Base-by-base conservation (phyloP, 1,139 yeast genomes). In the Arxiozyma slooffiae region DNA sequence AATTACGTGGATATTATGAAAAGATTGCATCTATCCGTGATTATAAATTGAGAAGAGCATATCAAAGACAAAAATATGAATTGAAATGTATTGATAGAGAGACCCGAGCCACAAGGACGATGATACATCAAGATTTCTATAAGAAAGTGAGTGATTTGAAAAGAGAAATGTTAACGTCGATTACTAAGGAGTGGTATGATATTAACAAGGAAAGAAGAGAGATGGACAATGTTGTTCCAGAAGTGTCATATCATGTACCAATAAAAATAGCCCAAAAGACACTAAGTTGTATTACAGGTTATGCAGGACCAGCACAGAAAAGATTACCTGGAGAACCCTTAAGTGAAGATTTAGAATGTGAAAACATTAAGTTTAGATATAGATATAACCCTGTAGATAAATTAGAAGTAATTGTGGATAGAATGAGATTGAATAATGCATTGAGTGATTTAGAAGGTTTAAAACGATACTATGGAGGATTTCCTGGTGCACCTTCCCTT, bases 171-270 rank as follows among this genome's bases (percentile, higher is more conserved):
- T 76, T 92, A 49, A 75, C 79, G 52, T 76, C 80, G 20, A 86
- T 96, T 5, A 90, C 97, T 1, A 80, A 86, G 46, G 77, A 81
- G 57, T 92, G 98, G 97, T 92, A 92, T 70, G 84, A 85, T 58
- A 85, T 90, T 61, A 90, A 90, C 67, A 81, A 84, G 60, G 98
- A 92, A 66, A 76, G 97, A 58, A 78, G 95, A 57, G 82, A 81
- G 50, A 76, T 89, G 80, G 97, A 90, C 66, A 79, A 82, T 57
- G 66, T 83, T 46, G 89, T 75, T 4, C 80, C 82, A 0, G 77
- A 76, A 47, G 56, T 60, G 9, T 59, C 57, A 30, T 67, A 66
- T 48, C 70, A 67, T 51, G 66, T 67, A 3, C 70, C 70, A 18
- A 55, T 67, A 23, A 67, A 67, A 51, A 55, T 63, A 6, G 59